phyloP scores from a whole-genome alignment of 305 asterid species.

The Ilex paraguariensis region DNA sequence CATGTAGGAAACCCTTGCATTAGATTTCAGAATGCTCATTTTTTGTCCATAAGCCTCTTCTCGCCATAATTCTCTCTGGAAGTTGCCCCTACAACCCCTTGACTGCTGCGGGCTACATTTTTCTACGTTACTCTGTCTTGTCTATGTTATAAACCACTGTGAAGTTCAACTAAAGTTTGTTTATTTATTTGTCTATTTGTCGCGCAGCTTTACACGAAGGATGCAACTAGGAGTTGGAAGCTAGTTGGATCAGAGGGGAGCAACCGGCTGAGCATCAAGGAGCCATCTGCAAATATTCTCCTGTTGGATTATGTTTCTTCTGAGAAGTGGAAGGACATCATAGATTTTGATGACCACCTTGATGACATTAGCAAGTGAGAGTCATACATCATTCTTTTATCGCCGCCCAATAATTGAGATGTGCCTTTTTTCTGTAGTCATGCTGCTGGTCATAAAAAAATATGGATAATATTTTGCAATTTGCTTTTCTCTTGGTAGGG shows the following conservation, averaged over 20 bases:
- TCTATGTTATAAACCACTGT: too few species aligned
- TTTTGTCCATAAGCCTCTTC: too few species aligned
- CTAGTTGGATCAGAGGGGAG: conserved; percentile 58
- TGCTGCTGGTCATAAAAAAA: neutral
- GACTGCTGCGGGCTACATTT: too few species aligned
- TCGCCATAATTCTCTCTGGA: too few species aligned
- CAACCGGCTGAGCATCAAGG: conserved; percentile 52
- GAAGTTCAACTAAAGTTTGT: neutral
- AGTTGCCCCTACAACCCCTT: too few species aligned
- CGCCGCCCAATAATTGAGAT: neutral
- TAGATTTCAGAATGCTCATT: too few species aligned
- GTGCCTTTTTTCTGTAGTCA: neutral
- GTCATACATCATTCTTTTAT: conserved; percentile 3
- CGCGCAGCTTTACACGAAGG: conserved; percentile 69
- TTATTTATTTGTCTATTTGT: conserved; percentile 8
- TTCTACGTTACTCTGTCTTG: too few species aligned
- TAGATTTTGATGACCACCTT: conserved; percentile 92
- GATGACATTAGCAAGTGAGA: conserved; percentile 89
- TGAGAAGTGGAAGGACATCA: conserved; percentile 66
- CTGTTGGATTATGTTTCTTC: conserved; percentile 78
- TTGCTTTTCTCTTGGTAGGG: conserved; percentile 32
- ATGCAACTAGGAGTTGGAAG: conserved; percentile 84
- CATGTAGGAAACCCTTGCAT: too few species aligned
- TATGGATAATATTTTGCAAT: conserved; percentile 2
- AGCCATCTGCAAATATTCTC: conserved; percentile 74